Evolutionary conservation across 2,329 filamentous ascomycete species (phyloP).

Genomic region (Paramyrothecium sp.): DNA sequence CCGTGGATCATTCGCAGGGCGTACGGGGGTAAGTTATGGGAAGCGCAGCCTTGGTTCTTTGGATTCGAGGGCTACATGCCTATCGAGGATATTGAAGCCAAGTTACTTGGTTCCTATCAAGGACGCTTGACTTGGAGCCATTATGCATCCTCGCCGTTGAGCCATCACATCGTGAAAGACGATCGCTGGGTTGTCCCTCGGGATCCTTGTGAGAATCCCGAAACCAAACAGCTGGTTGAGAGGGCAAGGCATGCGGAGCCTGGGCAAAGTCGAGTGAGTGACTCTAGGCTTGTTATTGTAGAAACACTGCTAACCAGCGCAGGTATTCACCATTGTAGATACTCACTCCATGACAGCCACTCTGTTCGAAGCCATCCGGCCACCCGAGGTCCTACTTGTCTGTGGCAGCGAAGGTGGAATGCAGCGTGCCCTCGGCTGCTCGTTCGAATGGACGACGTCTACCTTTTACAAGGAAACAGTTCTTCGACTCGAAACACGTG

Average conservation of each 20-base stretch:
- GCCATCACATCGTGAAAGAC: conserved; percentile 20
- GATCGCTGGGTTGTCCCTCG: conserved; percentile 22
- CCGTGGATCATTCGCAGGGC: conserved; percentile 21
- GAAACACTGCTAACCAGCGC: conserved; percentile 4
- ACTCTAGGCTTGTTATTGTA: background rate
- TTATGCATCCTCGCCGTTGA: conserved; percentile 22
- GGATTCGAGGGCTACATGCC: conserved; percentile 30
- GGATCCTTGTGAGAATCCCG: conserved; percentile 20
- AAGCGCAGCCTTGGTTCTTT: conserved; percentile 27
- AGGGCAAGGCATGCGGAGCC: conserved; percentile 22
- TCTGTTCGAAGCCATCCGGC: conserved; percentile 27
- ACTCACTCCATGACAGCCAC: conserved; percentile 32
- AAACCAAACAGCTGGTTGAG: conserved; percentile 21
- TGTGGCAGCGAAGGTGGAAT: conserved; percentile 23
- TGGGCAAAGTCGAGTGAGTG: conserved; percentile 23
- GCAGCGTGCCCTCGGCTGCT: conserved; percentile 22
- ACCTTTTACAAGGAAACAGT: conserved; percentile 24
- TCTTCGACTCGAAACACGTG: conserved; percentile 17
- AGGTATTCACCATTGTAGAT: conserved; percentile 34
- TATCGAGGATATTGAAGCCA: conserved; percentile 22
- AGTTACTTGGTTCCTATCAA: conserved; percentile 27
- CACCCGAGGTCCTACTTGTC: conserved; percentile 22
- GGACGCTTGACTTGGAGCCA: conserved; percentile 25
- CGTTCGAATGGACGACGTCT: conserved; percentile 23
- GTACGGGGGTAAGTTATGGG: conserved; percentile 26